Base-by-base conservation (phyloP, 2,329 filamentous ascomycete genomes). In the Colletotrichum brevisporum region DNA sequence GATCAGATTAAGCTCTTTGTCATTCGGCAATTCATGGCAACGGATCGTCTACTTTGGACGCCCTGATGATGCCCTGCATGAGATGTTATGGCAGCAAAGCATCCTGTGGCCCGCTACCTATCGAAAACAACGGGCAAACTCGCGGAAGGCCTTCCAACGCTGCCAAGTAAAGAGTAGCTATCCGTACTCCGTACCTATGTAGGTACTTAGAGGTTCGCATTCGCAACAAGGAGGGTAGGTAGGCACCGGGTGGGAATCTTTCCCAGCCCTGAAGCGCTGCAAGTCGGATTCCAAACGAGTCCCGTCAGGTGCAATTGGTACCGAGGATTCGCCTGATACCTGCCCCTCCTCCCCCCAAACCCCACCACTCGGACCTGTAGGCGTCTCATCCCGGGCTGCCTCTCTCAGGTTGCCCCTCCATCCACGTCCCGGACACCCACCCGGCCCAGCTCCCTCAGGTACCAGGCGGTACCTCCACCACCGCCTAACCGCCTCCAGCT, bases 361-460 rank as follows among this genome's bases (percentile, higher is more conserved):
- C 62, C 67, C 67, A 69, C 62, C 45, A 47, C 62, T 55, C 55
- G 50, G 47, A 56, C 62, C 43, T 52, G 36, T 51, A 69, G 43
- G 27, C 56, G 67, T 69, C 67, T 61, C 62, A 69, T 69, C 67
- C 62, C 61, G 50, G 67, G 55, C 55, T 69, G 62, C 62, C 62
- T 69, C 61, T 69, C 61, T 54, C 26, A 24, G 36, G 50, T 36
- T 21, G 62, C 50, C 62, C 55, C 67, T 66, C 55, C 51, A 31
- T 39, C 18, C 53, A 24, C 21, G 21, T 24, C 21, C 21, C 21
- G 21, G 21, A 24, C 61, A 54, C n/a, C 31, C 31, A 36, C 31
- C 31, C 31, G 10, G 31, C 31, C 31, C 31, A 36, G 31, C 45
- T 31, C 18, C 15, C 45, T 15, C n/a, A 18, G 31, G 26, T 12